Percentiles rank a stretch among this genome's conserved stretches.
phyloP scores from a whole-genome alignment of 2,329 filamentous ascomycete species.

The Colletotrichum sublineola region DNA sequence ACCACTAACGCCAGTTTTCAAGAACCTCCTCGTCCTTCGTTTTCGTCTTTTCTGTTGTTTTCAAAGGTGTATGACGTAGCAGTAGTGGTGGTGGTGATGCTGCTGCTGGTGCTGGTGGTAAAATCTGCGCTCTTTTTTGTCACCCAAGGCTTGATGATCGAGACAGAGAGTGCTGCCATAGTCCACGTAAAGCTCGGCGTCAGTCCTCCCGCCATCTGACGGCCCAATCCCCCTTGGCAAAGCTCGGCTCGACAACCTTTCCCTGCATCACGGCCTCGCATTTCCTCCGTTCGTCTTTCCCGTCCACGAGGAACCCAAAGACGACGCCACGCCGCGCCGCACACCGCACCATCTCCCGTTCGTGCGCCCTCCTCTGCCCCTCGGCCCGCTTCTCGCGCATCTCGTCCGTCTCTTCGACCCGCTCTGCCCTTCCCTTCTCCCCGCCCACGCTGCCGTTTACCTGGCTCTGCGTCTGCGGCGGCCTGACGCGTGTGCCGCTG shows the following conservation, averaged over 20 bases:
- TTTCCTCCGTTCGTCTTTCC: conserved; percentile 53
- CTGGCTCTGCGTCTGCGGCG: conserved; percentile 57
- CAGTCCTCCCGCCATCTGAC: conserved; percentile 67
- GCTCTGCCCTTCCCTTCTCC: conserved; percentile 67
- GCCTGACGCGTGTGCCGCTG: conserved; percentile 54
- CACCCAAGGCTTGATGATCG: too few species aligned
- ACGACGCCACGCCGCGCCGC: conserved; percentile 72
- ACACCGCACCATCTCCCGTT: conserved; percentile 71
- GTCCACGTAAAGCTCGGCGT: not conserved
- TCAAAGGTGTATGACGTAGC: too few species aligned
- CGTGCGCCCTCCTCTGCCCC: conserved; percentile 59
- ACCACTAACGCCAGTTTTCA: too few species aligned
- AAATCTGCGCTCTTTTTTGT: too few species aligned
- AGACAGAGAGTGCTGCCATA: too few species aligned
- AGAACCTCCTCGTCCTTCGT: too few species aligned
- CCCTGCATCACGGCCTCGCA: conserved; percentile 72
- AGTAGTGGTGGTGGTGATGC: too few species aligned
- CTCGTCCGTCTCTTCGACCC: conserved; percentile 64
- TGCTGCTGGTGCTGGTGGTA: too few species aligned
- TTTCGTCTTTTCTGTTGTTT: too few species aligned
- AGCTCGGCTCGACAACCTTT: conserved; percentile 70
- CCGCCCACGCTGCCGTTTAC: conserved; percentile 70
- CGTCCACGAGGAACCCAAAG: conserved; percentile 60
- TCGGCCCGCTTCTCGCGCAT: conserved; percentile 62
- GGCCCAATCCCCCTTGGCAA: conserved; percentile 72